Base-by-base conservation (phyloP, 148 eudicot genomes). In the Cornus controversa region DNA sequence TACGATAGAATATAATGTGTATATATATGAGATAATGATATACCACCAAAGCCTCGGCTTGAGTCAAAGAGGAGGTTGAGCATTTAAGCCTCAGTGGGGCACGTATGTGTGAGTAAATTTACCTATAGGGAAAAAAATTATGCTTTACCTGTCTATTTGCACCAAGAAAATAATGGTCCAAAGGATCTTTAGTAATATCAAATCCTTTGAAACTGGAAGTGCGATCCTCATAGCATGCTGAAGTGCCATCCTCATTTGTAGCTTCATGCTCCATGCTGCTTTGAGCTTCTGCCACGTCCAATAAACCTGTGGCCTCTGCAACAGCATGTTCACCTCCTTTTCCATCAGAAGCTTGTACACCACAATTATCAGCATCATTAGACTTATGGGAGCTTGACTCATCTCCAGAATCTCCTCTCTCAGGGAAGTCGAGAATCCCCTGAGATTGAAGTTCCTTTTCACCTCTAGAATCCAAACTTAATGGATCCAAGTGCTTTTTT, bases 131-230 rank as follows among this genome's bases (percentile, higher is more conserved):
- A 8, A 40, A 40, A 40, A 77, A 79, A 34, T 57, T 37, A n/a
- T n/a, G n/a, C 69, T 74, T 74, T 80, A 93, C 99, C 86, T 82
- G 88, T 75, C 78, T 76, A 79, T 76, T 86, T 70, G 90, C 71
- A 79, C 87, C 90, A 70, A 89, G 83, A 81, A 82, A 96, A 81
- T 90, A 79, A 87, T 96, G 97, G 80, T 93, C 99, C 28, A 58
- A 74, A 23, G 98, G 99, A 77, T 96, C 95, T 83, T 90, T 89
- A 60, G 88, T 92, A 29, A 89, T 89, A 87, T 96, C 99, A 86
- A 96, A 96, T 69, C 98, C 87, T 83, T 86, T 96, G 79, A 96
- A 96, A 81, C 81, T 75, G 78, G 84, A 84, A 69, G 57, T 29
- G 60, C n/a, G 71, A 66, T 74, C 90, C 47, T 77, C 84, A 74